Conservation (phyloP, 1,139 yeast species). For the Wickerhamomyces sp. region DNA sequence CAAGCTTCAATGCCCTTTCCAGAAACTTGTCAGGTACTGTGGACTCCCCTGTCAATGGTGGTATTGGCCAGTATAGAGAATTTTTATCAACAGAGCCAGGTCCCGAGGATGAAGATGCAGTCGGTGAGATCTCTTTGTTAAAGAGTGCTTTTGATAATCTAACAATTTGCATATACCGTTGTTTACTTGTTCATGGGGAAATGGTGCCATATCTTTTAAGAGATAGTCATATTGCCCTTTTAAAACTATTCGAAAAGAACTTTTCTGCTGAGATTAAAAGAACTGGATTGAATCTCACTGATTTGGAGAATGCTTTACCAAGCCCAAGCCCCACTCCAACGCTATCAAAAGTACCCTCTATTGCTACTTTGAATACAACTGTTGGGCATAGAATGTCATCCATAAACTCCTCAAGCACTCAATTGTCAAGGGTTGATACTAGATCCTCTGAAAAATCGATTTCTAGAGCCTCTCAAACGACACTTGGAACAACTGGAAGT, state of each 20-base stretch:
- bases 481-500: constrained; percentile 14
- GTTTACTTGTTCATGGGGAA: constrained; percentile 66
- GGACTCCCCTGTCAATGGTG: constrained; percentile 91
- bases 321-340: constrained; percentile 11
- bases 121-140: constrained; percentile 45
- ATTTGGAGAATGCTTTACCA: constrained; percentile 13
- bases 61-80: constrained; percentile 77
- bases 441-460: constrained; percentile 24
- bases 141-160: constrained; percentile 66
- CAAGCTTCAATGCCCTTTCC: constrained; percentile 63
- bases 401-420: constrained; percentile 7
- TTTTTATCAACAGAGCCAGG: constrained; percentile 46
- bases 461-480: constrained; percentile 12
- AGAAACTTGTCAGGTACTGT: constrained; percentile 83
- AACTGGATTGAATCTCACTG: constrained; percentile 24
- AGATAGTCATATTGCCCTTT: constrained; percentile 63
- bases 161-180: constrained; percentile 58
- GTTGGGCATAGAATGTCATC: constrained; percentile 5
- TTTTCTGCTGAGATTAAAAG: constrained; percentile 58
- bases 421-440: constrained; percentile 16
- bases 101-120: constrained; percentile 37
- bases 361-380: constrained; percentile 10
- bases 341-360: constrained; percentile 17
- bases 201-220: constrained; percentile 55
- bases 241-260: constrained; percentile 61